Conservation (phyloP, 257 asterid genomes). For the Leptodermis oblonga region DNA sequence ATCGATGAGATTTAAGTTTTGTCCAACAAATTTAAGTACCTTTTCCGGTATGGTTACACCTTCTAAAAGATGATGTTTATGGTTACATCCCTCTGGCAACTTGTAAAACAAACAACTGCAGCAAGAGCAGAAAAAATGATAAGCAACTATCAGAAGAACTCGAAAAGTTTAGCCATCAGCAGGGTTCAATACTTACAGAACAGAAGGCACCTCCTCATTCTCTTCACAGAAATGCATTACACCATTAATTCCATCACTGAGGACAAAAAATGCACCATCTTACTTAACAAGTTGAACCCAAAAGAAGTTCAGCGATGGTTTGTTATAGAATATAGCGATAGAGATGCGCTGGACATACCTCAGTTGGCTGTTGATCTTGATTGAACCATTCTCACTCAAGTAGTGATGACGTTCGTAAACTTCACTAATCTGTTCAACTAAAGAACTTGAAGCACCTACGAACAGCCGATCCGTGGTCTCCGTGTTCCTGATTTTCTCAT, state of each 20-base stretch:
- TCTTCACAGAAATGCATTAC: not conserved
- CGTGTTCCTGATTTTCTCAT: slow-evolving; percentile 16
- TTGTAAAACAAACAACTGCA: slow-evolving; percentile 11
- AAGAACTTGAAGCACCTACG: not conserved
- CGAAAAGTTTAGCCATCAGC: too few species aligned
- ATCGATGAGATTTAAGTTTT: not conserved
- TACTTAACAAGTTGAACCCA: not conserved
- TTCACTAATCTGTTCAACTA: slow-evolving; percentile 4
- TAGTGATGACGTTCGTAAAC: not conserved
- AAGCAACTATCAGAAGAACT: too few species aligned
- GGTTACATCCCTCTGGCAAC: not conserved
- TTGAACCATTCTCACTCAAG: not conserved
- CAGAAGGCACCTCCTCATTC: not conserved
- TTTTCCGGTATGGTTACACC: slow-evolving; percentile 17
- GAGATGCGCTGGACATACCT: not conserved
- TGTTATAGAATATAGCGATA: not conserved
- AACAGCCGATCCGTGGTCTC: slow-evolving; percentile 7
- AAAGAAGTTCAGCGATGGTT: not conserved
- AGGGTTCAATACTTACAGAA: slow-evolving; percentile 10
- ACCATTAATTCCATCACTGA: slow-evolving; percentile 14
- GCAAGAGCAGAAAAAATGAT: not conserved
- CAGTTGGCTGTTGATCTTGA: not conserved
- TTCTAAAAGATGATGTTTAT: slow-evolving; percentile 1
- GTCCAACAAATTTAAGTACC: not conserved
- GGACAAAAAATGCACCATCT: not conserved